A percentile compares a stretch with the other conserved stretches of the same genome.
Evolutionary conservation across 345 rosid species (phyloP).

Genomic region (Heritiera fomes): DNA sequence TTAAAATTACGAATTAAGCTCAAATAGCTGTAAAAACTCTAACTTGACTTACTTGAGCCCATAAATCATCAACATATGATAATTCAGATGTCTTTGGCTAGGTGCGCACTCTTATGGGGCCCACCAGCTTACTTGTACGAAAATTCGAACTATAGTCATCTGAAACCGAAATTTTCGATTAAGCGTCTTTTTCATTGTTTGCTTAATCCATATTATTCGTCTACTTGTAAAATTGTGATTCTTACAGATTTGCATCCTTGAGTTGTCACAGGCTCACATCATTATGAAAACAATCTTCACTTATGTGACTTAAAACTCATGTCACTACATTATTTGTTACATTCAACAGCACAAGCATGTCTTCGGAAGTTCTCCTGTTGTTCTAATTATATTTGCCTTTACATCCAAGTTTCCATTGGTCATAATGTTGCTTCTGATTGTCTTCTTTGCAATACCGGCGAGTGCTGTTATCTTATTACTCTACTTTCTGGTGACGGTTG

Average conservation of each 20-base stretch:
- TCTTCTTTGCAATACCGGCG: constrained; percentile 58
- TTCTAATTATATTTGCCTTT: constrained; percentile 64
- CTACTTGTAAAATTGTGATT: too few species aligned
- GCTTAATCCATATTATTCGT: too few species aligned
- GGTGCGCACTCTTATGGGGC: too few species aligned
- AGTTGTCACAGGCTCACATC: background rate
- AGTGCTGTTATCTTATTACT: constrained; percentile 56
- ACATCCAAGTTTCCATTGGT: constrained; percentile 55
- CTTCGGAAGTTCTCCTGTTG: constrained; percentile 48
- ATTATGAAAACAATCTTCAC: background rate
- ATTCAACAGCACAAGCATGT: constrained; percentile 60
- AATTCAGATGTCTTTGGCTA: too few species aligned
- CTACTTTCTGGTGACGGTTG: constrained; percentile 53
- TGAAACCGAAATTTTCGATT: too few species aligned
- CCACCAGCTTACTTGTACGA: too few species aligned
- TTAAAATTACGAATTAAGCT: too few species aligned
- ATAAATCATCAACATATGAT: too few species aligned
- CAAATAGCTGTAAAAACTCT: too few species aligned
- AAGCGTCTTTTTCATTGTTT: too few species aligned
- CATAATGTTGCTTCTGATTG: constrained; percentile 45
- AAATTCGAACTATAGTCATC: too few species aligned
- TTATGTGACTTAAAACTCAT: constrained; percentile 2
- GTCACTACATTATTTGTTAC: background rate
- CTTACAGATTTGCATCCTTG: background rate
- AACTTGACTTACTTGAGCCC: too few species aligned